Evolutionary conservation across 257 asterid species (phyloP).

Genomic region (Apocynum venetum): DNA sequence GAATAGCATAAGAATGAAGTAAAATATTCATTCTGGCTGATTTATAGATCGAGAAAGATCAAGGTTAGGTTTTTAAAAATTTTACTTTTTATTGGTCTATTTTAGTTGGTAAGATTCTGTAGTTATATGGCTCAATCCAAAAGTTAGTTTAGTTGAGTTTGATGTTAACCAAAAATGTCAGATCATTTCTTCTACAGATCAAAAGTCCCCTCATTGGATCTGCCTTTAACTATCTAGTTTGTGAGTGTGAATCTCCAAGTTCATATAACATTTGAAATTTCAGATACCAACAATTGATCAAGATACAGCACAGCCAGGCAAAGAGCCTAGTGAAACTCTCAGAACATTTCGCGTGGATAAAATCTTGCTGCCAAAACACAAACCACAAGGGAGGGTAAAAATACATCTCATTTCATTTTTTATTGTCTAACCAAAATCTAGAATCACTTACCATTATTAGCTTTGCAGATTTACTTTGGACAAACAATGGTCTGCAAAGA

Average conservation of each 20-base stretch:
- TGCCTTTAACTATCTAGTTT: background rate
- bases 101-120: background rate
- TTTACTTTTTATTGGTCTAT: background rate
- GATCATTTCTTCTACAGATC: background rate
- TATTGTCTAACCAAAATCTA: background rate
- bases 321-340: slow-evolving; percentile 40
- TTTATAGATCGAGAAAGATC: too few species aligned
- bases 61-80: background rate
- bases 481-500: slow-evolving; percentile 41
- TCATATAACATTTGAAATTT: background rate
- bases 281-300: slow-evolving; percentile 56
- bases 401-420: background rate
- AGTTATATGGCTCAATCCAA: background rate
- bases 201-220: background rate
- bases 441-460: background rate
- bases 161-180: background rate
- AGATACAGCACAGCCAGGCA: slow-evolving; percentile 13
- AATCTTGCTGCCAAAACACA: slow-evolving; percentile 39
- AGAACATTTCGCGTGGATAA: slow-evolving; percentile 41
- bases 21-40: too few species aligned
- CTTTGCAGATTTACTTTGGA: slow-evolving; percentile 47
- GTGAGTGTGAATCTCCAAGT: background rate
- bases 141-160: background rate
- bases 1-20: too few species aligned
- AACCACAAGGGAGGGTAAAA: slow-evolving; percentile 28